Base-by-base conservation (phyloP, 108 stramenopile species). In the Fistulifera solaris region DNA sequence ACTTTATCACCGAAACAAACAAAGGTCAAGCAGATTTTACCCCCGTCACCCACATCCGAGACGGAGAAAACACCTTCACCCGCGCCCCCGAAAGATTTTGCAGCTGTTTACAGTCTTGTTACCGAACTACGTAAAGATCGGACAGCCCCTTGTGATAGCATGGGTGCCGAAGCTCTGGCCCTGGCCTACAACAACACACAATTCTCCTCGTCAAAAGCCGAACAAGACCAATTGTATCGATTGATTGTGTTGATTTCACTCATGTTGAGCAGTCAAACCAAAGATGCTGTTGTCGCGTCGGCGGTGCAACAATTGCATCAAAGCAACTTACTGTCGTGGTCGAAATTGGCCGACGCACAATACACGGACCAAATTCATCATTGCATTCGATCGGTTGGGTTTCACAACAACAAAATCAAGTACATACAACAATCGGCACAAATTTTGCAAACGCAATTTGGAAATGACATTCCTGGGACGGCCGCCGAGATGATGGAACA, bases 361-460 rank as follows among this genome's bases (percentile, higher is more conserved):
- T 19, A 61, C 16, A 51, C 61, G 12, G 75, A 79, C 13, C 58
- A 52, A 41, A 52, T 94, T 48, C 84, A 90, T 61, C 23, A 38
- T 5, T 58, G 84, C 19, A 88, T 95, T 56, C 35, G 59, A 21
- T 72, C 60, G 40, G 93, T 91, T 40, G 94, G 94, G 13, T 95
- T 95, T 72, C 94, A 87, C 51, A 95, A 95, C 64, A 87, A 88
- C 75, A 95, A 95, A 68, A 86, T 88, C 46, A 95, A 85, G 63
- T 88, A 72, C 44, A 75, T 95, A 23, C 78, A 89, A 40, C 49
- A 82, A 51, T 65, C 73, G 8, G 78, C 67, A 7, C 65, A 81
- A 23, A 88, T 83, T 23, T 55, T 92, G 18, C 42, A 68, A 12
- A 49, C 60, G 0, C 45, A 88, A 44, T 86, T 87, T 59, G 59